Conservation (phyloP, 192 early-diverging fungal species). For the Spinellus fusiger region DNA sequence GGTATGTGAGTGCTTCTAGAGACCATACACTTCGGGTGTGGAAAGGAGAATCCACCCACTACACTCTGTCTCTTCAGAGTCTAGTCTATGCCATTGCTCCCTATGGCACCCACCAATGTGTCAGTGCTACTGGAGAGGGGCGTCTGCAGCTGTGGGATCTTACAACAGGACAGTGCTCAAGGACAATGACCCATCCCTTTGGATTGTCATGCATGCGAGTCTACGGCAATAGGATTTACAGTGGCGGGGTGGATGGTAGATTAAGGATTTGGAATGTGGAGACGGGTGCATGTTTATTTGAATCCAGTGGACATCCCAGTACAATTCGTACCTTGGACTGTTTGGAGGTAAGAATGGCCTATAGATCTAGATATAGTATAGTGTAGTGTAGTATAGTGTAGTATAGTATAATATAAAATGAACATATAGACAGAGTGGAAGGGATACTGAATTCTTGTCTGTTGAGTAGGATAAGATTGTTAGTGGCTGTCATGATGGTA, state of each 20-base stretch:
- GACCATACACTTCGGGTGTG: constrained; percentile 90
- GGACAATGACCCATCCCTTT: constrained; percentile 71
- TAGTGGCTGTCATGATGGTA: constrained; percentile 88
- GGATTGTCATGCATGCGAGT: constrained; percentile 81
- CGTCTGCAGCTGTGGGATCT: constrained; percentile 78
- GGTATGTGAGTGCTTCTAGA: constrained; percentile 86
- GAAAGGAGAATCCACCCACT: constrained; percentile 60
- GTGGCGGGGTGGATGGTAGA: constrained; percentile 71
- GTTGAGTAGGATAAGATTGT: constrained; percentile 55
- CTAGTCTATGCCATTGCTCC: constrained; percentile 93
- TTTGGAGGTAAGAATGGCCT: constrained; percentile 55
- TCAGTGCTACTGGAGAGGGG: constrained; percentile 80
- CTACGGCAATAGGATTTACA: constrained; percentile 64
- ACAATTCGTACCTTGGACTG: constrained; percentile 82
- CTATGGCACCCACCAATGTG: constrained; percentile 55
- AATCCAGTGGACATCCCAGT: constrained; percentile 61
- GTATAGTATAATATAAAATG: constrained; percentile 11
- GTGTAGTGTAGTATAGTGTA: constrained; percentile 23
- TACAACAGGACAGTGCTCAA: constrained; percentile 55
- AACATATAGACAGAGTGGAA: background rate
- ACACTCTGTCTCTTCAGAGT: constrained; percentile 77
- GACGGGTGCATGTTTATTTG: constrained; percentile 53
- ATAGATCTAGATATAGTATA: too few relatives aligned
- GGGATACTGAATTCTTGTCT: background rate
- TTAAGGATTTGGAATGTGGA: constrained; percentile 59